phyloP scores from a whole-genome alignment of 176 grass and related monocot species.

The Ensete ventricosum region DNA sequence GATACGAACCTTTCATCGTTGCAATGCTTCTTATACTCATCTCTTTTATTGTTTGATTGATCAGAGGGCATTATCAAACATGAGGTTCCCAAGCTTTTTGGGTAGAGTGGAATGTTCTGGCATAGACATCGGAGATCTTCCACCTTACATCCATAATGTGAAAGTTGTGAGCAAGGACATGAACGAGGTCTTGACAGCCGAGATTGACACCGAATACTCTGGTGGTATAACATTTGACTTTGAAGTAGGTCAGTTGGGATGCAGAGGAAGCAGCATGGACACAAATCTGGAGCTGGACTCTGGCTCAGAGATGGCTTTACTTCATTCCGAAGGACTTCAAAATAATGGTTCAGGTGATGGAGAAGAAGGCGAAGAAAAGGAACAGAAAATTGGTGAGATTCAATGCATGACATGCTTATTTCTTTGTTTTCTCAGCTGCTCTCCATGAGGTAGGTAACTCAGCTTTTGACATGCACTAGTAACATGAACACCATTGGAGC shows the following conservation, averaged over 20 bases:
- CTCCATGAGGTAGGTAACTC: too few relatives aligned
- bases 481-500: too few relatives aligned
- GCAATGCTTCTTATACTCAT: not conserved
- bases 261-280: slow-evolving; percentile 68
- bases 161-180: slow-evolving; percentile 61
- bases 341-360: not conserved
- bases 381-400: too few relatives aligned
- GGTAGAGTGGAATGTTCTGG: slow-evolving; percentile 55
- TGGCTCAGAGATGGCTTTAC: not conserved
- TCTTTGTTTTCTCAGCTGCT: not conserved
- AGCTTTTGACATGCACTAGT: too few relatives aligned
- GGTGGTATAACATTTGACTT: slow-evolving; percentile 56
- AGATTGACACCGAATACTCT: slow-evolving; percentile 79
- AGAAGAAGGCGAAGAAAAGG: not conserved
- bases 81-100: slow-evolving; percentile 71
- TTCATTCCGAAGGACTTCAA: too few relatives aligned
- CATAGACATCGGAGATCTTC: slow-evolving; percentile 62
- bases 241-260: slow-evolving; percentile 56
- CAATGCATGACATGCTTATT: not conserved
- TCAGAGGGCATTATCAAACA: slow-evolving; percentile 50
- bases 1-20: not conserved
- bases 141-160: slow-evolving; percentile 65
- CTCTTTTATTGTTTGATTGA: slow-evolving; percentile 20
- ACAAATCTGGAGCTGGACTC: slow-evolving; percentile 36
- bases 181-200: slow-evolving; percentile 68